Evolutionary conservation across 2,329 filamentous ascomycete genomes (phyloP).

Genomic region (Aspergillus costaricaensis): DNA sequence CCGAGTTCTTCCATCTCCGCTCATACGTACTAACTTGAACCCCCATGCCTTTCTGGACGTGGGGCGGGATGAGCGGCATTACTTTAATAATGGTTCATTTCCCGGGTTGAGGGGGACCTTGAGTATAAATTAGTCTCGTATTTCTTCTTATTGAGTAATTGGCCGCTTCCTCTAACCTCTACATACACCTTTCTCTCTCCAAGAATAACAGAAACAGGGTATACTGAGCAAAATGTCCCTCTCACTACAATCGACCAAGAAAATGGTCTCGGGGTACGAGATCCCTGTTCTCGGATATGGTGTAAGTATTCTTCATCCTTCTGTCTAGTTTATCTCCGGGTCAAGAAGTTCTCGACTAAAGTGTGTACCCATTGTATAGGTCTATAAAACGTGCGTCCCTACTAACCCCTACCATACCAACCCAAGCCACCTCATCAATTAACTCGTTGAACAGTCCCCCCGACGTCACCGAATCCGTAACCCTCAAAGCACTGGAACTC

Average conservation of each 20-base stretch:
- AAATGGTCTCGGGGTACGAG: constrained; percentile 42
- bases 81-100: not conserved
- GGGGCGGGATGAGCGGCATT: not conserved
- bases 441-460: constrained; percentile 48
- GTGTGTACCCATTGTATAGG: constrained; percentile 22
- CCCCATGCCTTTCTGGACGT: not conserved
- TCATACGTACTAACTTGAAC: too few species aligned
- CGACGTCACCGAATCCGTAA: constrained; percentile 59
- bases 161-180: too few species aligned
- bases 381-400: constrained; percentile 42
- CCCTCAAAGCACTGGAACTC: constrained; percentile 56
- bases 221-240: constrained; percentile 25
- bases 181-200: too few species aligned
- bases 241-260: constrained; percentile 40
- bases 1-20: not conserved
- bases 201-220: not conserved
- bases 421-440: not conserved
- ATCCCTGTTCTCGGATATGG: constrained; percentile 47
- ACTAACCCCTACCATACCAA: not conserved
- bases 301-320: constrained; percentile 30
- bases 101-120: not conserved
- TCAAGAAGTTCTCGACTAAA: too few species aligned
- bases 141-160: too few species aligned
- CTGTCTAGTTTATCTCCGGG: too few species aligned
- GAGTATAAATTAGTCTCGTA: too few species aligned